Percentiles rank a stretch among this genome's conserved stretches.
Conservation (phyloP, 495 filamentous ascomycete genomes). For the Neurospora tetraspora region DNA sequence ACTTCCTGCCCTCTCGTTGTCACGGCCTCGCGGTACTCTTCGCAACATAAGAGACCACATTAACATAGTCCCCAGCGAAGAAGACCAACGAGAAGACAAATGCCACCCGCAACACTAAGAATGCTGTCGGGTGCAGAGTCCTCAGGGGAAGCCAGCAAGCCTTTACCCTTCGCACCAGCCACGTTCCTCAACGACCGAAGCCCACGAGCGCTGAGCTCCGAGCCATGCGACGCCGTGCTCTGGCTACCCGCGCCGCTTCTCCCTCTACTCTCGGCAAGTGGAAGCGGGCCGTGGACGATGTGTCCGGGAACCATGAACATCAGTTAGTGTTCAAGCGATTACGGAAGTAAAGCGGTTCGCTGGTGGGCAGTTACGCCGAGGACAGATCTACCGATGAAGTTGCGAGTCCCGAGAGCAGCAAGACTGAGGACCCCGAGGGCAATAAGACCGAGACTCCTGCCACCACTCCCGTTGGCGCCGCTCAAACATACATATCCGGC, state of each 20-base stretch:
- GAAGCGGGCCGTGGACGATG: background rate
- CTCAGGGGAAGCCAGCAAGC: background rate
- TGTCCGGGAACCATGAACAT: background rate
- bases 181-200: background rate
- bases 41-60: background rate
- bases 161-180: background rate
- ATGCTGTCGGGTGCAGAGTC: too few relatives aligned
- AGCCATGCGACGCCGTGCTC: too few relatives aligned
- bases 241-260: too few relatives aligned
- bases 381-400: too few relatives aligned
- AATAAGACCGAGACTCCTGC: too few relatives aligned
- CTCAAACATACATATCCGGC: too few relatives aligned
- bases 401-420: too few relatives aligned
- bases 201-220: too few relatives aligned
- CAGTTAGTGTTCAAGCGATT: slow-evolving; percentile 46
- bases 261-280: background rate
- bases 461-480: too few relatives aligned
- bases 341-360: too few relatives aligned
- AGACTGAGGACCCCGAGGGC: too few relatives aligned
- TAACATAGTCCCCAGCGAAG: background rate
- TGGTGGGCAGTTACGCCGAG: too few relatives aligned
- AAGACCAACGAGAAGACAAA: background rate
- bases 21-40: background rate
- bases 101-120: background rate
- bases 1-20: background rate